Conservation (phyloP, 306 rosid species). For the Coriaria nepalensis region DNA sequence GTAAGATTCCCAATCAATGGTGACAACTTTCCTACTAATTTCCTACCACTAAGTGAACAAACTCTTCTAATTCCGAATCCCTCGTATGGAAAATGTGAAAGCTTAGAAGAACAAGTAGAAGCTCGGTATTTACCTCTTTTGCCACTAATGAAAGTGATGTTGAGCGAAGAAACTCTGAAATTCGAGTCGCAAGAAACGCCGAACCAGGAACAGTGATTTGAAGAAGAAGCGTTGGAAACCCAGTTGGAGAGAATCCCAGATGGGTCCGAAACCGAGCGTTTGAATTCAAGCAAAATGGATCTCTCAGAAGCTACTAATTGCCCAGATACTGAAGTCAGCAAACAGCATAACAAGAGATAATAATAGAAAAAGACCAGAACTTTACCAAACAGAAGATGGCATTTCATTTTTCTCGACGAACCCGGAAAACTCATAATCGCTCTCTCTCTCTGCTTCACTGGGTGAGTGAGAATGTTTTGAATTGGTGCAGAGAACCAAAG, state of each 20-base stretch:
- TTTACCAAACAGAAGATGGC: background rate
- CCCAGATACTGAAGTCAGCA: conserved; percentile 6
- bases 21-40: conserved; percentile 15
- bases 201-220: conserved; percentile 22
- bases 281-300: conserved; percentile 20
- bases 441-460: too few relatives aligned
- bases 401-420: conserved; percentile 17
- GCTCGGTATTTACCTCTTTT: conserved; percentile 17
- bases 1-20: conserved; percentile 20
- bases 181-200: conserved; percentile 22
- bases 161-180: conserved; percentile 16
- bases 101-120: conserved; percentile 19
- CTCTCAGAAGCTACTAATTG: conserved; percentile 6
- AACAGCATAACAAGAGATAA: conserved; percentile 1
- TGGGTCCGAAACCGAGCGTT: conserved; percentile 18
- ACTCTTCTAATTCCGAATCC: conserved; percentile 14
- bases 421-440: background rate
- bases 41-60: conserved; percentile 5
- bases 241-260: conserved; percentile 19
- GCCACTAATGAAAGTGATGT: conserved; percentile 3
- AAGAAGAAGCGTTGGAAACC: conserved; percentile 1
- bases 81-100: conserved; percentile 6
- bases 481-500: too few relatives aligned
- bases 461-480: too few relatives aligned
- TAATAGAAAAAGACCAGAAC: conserved; percentile 5